Conservation (phyloP, 192 early-diverging fungal genomes). For the Cetraspora pellucida region DNA sequence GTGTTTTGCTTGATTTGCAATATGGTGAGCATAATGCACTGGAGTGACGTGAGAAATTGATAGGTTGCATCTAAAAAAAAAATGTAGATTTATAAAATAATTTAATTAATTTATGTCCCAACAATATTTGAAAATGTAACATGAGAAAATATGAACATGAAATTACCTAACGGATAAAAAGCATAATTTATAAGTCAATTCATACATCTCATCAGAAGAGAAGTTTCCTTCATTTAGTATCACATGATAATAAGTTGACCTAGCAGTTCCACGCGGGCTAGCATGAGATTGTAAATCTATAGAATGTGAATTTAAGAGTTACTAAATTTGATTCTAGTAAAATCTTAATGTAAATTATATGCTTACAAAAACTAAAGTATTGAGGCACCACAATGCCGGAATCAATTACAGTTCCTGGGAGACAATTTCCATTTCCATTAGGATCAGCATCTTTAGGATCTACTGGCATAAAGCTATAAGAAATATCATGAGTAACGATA, state of each 20-base stretch:
- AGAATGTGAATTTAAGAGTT: background rate
- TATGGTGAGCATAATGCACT: slow-evolving; percentile 48
- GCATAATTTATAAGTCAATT: slow-evolving; percentile 84
- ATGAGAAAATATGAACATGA: background rate
- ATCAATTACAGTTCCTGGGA: slow-evolving; percentile 78
- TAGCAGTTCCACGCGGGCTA: slow-evolving; percentile 88
- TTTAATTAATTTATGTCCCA: background rate
- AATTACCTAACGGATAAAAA: slow-evolving; percentile 37
- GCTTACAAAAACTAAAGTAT: slow-evolving; percentile 52
- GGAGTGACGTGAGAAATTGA: slow-evolving; percentile 67
- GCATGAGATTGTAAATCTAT: slow-evolving; percentile 77
- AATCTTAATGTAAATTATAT: background rate
- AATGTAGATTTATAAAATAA: slow-evolving; percentile 35
- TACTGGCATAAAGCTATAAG: slow-evolving; percentile 10
- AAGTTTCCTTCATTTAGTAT: slow-evolving; percentile 58
- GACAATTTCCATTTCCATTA: slow-evolving; percentile 76
- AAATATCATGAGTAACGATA: background rate
- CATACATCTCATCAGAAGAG: slow-evolving; percentile 51
- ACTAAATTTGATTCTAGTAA: background rate
- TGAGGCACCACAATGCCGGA: slow-evolving; percentile 68
- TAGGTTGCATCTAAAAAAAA: slow-evolving; percentile 82
- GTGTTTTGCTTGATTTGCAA: slow-evolving; percentile 41
- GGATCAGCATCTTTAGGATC: slow-evolving; percentile 44
- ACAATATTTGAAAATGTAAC: background rate
- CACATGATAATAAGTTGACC: slow-evolving; percentile 88